A percentile compares a stretch with the other conserved stretches of the same genome.
These are phyloP conservation scores for Mycosarcoma maydis DNA, from an alignment of 1,284 basidiomycete species.

Conservation along the genomic window DNA sequence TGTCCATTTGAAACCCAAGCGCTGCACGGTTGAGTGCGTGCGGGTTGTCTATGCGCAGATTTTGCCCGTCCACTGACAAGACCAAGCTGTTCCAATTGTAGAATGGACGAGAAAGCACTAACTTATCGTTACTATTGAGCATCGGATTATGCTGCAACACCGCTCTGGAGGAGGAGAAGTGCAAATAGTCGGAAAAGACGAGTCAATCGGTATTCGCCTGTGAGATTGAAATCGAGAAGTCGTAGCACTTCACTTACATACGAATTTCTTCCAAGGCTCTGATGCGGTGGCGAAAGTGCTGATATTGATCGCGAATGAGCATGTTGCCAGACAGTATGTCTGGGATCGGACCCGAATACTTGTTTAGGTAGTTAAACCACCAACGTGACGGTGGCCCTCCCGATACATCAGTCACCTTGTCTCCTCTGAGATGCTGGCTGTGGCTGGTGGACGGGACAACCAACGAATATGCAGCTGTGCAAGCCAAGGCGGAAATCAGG, in stretches of 20 bases:
- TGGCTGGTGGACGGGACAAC: too few relatives aligned
- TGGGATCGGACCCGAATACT: neutral
- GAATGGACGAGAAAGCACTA: neutral
- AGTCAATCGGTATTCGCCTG: neutral
- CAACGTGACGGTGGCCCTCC: neutral
- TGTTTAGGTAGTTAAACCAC: neutral
- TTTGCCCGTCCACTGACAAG: neutral
- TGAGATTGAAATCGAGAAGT: neutral
- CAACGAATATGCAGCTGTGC: too few relatives aligned
- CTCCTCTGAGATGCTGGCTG: too few relatives aligned
- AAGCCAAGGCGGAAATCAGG: too few relatives aligned
- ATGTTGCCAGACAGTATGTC: neutral
- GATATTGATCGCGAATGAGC: neutral
- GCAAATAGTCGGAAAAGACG: neutral
- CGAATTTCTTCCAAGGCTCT: neutral
- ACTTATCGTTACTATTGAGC: neutral
- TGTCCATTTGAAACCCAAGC: neutral
- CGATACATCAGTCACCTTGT: too few relatives aligned
- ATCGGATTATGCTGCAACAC: too few relatives aligned
- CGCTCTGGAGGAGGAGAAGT: neutral
- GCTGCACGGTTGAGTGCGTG: neutral
- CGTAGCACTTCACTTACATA: neutral
- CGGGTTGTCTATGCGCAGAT: neutral
- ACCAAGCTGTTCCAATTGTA: neutral
- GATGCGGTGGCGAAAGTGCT: neutral